Conservation (phyloP, 169 alveolate genomes). For the Eimeria praecox region DNA sequence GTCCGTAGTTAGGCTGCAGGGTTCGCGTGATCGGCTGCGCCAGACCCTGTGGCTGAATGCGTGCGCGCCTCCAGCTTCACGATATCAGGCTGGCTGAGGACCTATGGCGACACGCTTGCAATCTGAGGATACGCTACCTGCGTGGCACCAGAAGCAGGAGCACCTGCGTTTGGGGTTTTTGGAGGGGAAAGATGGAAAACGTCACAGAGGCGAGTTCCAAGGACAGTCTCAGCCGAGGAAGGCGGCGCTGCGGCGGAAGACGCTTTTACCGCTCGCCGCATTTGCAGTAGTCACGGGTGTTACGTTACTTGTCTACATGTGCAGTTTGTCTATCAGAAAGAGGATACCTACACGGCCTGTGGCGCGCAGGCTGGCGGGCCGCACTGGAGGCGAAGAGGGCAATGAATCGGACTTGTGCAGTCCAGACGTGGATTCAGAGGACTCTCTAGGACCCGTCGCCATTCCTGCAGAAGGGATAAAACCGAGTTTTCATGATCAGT, state of each 20-base stretch:
- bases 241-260: neutral
- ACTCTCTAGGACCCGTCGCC: neutral
- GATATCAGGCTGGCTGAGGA: neutral
- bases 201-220: neutral
- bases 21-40: neutral
- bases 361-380: neutral
- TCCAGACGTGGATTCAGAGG: neutral
- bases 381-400: neutral
- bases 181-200: neutral
- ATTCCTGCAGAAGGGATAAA: neutral
- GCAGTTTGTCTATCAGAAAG: neutral
- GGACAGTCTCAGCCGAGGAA: neutral
- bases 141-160: neutral
- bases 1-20: neutral
- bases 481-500: neutral
- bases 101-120: neutral
- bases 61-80: neutral
- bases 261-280: neutral
- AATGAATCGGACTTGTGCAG: neutral
- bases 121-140: neutral
- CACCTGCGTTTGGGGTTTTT: neutral
- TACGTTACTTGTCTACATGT: neutral
- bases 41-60: neutral
- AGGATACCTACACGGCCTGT: neutral
- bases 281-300: neutral